Evolutionary conservation across 306 rosid species (phyloP), one percentile per base, ranked within the genome.

Genomic region (Cucumis melo): DNA sequence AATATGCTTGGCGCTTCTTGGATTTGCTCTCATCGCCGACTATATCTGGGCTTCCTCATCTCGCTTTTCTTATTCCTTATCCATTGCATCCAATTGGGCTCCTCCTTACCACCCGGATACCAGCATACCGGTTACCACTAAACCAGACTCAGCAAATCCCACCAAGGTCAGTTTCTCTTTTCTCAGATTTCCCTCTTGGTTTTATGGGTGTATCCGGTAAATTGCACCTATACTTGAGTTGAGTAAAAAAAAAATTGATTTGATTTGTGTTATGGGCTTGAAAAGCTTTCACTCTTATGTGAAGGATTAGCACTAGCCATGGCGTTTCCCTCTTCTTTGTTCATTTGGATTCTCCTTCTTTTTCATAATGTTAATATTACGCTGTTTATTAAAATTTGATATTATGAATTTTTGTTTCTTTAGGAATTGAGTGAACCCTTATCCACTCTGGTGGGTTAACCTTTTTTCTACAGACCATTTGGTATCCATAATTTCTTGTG

Each of bases 31-130:
- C 32, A 41, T 93, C 6, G 94, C 91, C 38, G 89, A 93, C 44
- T 84, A 91, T 56, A 86, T 93, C 39, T 91, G 93, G 93, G 96
- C 96, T 68, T 91, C 93, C 15, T 87, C 97, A 5, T 74, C 87
- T 0, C 79, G 79, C 50, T 61, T 70, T 78, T 14, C 79, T 7
- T 74, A 78, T 80, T 75, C 73, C 8, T 54, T 34, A 55, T n/a
- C 80, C 54, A 61, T 84, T 53, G 66, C 84, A 27, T 61, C 91
- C 66, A 39, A 61, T 66, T 87, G 83, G 85, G 50, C 77, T 63
- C 74, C 89, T 66, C 80, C 77, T 32, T 76, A 67, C 19, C 55
- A 63, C 66, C 41, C 85, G 54, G 32, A 62, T 11, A 7, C 64
- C 78, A 57, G 54, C 16, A 6, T 86, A 29, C 51, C 79, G 15